Conservation (phyloP, 768 basidiomycete genomes). For the Boletellus ananiceps region DNA sequence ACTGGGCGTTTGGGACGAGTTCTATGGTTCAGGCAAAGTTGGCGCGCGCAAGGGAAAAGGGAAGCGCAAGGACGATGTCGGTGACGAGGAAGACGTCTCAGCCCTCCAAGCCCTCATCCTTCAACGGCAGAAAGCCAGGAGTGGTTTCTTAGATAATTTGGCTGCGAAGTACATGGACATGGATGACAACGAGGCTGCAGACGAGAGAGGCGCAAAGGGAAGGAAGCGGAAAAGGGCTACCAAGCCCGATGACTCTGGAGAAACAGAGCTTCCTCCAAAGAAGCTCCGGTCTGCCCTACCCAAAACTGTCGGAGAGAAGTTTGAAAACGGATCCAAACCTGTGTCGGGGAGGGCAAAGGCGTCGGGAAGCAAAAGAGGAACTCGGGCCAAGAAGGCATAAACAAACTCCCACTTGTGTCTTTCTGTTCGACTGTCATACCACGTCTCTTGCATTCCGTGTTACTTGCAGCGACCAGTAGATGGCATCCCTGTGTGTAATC, state of each 20-base stretch:
- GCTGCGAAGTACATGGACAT: constrained; percentile 68
- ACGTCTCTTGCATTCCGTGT: not conserved
- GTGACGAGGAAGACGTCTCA: constrained; percentile 58
- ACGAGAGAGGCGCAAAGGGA: constrained; percentile 41
- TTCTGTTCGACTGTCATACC: not conserved
- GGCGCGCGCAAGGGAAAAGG: constrained; percentile 53
- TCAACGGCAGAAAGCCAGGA: constrained; percentile 66
- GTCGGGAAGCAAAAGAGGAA: constrained; percentile 28
- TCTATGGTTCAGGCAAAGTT: constrained; percentile 73
- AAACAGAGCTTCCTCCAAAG: constrained; percentile 45
- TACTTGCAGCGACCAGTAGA: not conserved
- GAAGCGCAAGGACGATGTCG: constrained; percentile 43
- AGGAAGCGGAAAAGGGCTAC: constrained; percentile 50
- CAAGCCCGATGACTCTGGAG: constrained; percentile 33
- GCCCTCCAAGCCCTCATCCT: constrained; percentile 78
- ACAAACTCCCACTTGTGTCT: not conserved
- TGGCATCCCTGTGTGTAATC: constrained; percentile 3
- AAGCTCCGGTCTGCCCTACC: constrained; percentile 42
- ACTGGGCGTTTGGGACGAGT: constrained; percentile 92
- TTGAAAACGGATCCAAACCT: constrained; percentile 51
- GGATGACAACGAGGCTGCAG: constrained; percentile 26
- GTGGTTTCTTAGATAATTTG: constrained; percentile 69
- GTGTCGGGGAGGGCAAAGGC: constrained; percentile 46
- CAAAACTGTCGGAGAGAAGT: constrained; percentile 65
- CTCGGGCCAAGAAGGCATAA: constrained; percentile 34